Percentiles rank a stretch among this genome's conserved stretches.
Evolutionary conservation across 2,329 filamentous ascomycete genomes (phyloP).

Genomic region (Neoascochyta sp.): DNA sequence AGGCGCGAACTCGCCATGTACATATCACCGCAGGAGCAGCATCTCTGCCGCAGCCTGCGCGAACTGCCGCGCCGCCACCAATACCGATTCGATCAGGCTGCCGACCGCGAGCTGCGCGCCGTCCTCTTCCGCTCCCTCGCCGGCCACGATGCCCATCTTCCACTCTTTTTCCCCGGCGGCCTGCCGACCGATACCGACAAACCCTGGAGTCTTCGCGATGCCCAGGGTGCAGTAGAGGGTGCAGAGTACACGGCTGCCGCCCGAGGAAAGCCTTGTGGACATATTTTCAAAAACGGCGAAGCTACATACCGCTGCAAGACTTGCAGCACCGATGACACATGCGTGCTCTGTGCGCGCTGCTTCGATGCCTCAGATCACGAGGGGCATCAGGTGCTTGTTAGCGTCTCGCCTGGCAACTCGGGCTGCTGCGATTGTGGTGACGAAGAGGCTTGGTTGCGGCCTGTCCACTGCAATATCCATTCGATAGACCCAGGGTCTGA

Average conservation of each 20-base stretch:
- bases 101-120: constrained; percentile 67
- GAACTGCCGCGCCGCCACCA: constrained; percentile 69
- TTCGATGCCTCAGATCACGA: constrained; percentile 95
- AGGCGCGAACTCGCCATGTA: constrained; percentile 36
- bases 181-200: constrained; percentile 53
- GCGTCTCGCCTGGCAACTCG: constrained; percentile 82
- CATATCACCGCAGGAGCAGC: constrained; percentile 61
- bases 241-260: constrained; percentile 93
- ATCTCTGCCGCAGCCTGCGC: constrained; percentile 78
- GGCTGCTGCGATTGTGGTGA: constrained; percentile 98
- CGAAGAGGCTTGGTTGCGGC: constrained; percentile 84
- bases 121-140: constrained; percentile 86
- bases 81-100: constrained; percentile 71
- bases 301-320: constrained; percentile 93
- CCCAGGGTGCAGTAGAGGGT: constrained; percentile 88
- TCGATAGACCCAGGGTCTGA: constrained; percentile 50
- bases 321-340: constrained; percentile 91
- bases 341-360: constrained; percentile 88
- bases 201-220: constrained; percentile 73
- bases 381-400: constrained; percentile 86
- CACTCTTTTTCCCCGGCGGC: constrained; percentile 77
- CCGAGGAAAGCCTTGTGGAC: constrained; percentile 88
- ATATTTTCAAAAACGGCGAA: constrained; percentile 94
- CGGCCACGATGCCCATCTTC: constrained; percentile 69
- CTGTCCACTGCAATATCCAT: constrained; percentile 91